Evolutionary conservation across 192 early-diverging fungal species (phyloP).

Genomic region (Lobosporangium transversale): DNA sequence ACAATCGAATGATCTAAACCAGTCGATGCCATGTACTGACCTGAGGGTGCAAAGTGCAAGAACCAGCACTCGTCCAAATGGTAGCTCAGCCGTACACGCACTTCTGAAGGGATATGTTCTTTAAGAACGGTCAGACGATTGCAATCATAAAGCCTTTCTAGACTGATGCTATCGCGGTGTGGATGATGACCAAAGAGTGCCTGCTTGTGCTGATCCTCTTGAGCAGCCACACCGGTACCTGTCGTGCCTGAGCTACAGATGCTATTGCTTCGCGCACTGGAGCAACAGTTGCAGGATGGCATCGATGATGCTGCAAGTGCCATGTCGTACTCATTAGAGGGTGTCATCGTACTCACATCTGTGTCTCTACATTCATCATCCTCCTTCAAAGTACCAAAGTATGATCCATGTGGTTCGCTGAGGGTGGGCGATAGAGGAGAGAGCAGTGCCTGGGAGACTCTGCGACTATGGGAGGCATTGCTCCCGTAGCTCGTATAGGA

Average conservation of each 20-base stretch:
- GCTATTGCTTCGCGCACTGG: slow-evolving; percentile 31
- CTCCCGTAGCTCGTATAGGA: slow-evolving; percentile 27
- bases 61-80: slow-evolving; percentile 52
- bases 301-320: slow-evolving; percentile 6
- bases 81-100: slow-evolving; percentile 32
- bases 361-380: slow-evolving; percentile 4
- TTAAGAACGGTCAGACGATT: slow-evolving; percentile 15
- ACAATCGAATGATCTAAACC: slow-evolving; percentile 31
- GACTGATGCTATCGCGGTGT: slow-evolving; percentile 5
- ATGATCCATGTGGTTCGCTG: slow-evolving; percentile 31
- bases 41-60: slow-evolving; percentile 41
- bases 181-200: not conserved
- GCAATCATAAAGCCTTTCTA: slow-evolving; percentile 15
- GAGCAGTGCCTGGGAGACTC: slow-evolving; percentile 41
- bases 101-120: slow-evolving; percentile 31
- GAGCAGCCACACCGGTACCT: not conserved
- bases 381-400: slow-evolving; percentile 27
- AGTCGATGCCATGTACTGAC: slow-evolving; percentile 37
- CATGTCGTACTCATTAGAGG: slow-evolving; percentile 10
- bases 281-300: slow-evolving; percentile 25
- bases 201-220: not conserved
- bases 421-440: slow-evolving; percentile 37
- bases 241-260: slow-evolving; percentile 19
- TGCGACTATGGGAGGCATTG: slow-evolving; percentile 23
- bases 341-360: not conserved